These are phyloP conservation scores for Trichoderma breve DNA, from an alignment of 2,329 filamentous ascomycete species.

Conservation along the genomic window DNA sequence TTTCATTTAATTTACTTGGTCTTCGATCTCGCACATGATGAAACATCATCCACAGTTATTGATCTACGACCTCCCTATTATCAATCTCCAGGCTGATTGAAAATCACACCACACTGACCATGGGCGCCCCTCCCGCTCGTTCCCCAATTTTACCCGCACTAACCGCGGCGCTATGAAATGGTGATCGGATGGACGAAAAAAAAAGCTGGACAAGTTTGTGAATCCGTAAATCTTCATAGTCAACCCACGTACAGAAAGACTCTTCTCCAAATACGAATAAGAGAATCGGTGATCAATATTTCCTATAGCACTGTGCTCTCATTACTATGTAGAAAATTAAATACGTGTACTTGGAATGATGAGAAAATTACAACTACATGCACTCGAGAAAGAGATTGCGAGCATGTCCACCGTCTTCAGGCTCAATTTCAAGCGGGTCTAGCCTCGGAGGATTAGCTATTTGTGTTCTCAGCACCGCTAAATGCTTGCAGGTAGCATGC, in stretches of 20 bases:
- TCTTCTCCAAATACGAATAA: neutral
- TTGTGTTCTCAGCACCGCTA: neutral
- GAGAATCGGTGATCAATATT: neutral
- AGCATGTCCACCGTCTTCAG: neutral
- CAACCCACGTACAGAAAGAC: neutral
- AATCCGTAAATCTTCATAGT: neutral
- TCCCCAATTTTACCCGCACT: constrained; percentile 12
- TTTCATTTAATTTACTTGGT: neutral
- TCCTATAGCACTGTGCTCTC: neutral
- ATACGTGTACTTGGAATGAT: neutral
- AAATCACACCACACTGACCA: neutral
- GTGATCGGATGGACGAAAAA: neutral
- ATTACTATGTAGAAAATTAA: neutral
- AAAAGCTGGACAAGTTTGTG: neutral
- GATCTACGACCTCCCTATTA: neutral
- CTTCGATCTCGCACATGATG: neutral
- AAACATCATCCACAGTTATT: neutral
- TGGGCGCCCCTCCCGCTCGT: neutral
- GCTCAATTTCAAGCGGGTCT: neutral
- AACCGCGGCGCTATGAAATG: constrained; percentile 1
- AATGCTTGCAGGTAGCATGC: neutral
- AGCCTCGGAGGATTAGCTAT: neutral
- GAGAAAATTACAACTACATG: neutral
- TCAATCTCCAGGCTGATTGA: neutral
- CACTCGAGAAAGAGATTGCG: neutral